phyloP scores from a whole-genome alignment of 1,284 basidiomycete species.

The Grifola frondosa region DNA sequence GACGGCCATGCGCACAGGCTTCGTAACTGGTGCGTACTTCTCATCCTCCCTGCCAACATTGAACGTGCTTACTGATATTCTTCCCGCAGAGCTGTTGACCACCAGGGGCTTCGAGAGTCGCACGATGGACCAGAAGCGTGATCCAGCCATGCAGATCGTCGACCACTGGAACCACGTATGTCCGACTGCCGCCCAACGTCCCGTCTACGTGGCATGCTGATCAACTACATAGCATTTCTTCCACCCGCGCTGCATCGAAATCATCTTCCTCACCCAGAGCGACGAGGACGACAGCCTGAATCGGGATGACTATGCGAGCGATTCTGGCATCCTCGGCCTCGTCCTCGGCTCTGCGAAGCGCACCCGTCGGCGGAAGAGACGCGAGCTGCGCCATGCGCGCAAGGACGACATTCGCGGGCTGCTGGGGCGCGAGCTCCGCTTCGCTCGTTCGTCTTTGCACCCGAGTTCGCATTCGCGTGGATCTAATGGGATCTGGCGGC shows the following conservation, averaged over 20 bases:
- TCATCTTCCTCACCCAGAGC: constrained; percentile 34
- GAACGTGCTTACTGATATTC: neutral
- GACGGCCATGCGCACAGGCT: constrained; percentile 9
- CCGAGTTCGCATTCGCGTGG: too few relatives aligned
- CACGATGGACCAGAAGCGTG: constrained; percentile 12
- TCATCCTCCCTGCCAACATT: neutral
- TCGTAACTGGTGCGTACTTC: constrained; percentile 6
- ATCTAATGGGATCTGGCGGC: too few relatives aligned
- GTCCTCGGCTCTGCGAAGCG: too few relatives aligned
- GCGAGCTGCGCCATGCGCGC: too few relatives aligned
- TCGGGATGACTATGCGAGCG: too few relatives aligned
- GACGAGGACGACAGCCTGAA: constrained; percentile 3
- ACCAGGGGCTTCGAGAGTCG: constrained; percentile 11
- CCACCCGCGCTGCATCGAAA: constrained; percentile 31
- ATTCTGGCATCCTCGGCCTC: too few relatives aligned
- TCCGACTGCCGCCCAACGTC: neutral
- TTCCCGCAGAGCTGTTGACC: constrained; percentile 2
- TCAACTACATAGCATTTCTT: constrained; percentile 32
- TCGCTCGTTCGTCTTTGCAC: too few relatives aligned
- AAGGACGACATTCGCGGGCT: too few relatives aligned
- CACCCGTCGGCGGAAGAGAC: too few relatives aligned
- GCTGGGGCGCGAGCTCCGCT: too few relatives aligned
- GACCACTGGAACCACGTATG: constrained; percentile 23
- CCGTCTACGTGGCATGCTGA: constrained; percentile 5
- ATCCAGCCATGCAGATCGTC: constrained; percentile 15